Base-by-base conservation (phyloP, 2,329 filamentous ascomycete genomes). In the Monosporascus sp. region DNA sequence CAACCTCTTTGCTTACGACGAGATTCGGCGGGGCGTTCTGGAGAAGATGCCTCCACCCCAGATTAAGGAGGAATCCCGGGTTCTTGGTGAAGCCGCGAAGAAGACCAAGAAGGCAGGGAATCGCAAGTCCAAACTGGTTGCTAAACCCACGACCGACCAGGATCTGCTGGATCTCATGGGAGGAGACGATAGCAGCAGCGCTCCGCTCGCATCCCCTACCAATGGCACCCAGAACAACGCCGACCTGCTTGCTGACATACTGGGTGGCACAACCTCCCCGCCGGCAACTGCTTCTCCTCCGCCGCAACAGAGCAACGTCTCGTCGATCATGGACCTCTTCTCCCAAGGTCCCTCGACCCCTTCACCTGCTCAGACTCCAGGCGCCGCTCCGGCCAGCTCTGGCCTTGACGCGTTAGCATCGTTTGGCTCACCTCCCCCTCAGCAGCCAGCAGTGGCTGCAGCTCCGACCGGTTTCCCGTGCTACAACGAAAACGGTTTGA, bases 41-140 rank as follows among this genome's bases (percentile, higher is more conserved):
- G 94, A 99, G 73, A 95, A 94, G 70, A 99, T 99, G 95, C 94
- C 94, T 7, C 84, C 94, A 2, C 94, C 94, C 8, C 93, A 97
- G 70, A 97, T 99, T 65, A 91, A 93, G 60, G 94, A 99, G 69
- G 91, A 96, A 69, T 93, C 94, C 51, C 82, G 93, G 55, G 92
- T 97, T 3, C 78, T 99, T 18, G 92, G 92, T 44, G 88, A 93
- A 64, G 86, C 91, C 1, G 78, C 84, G 1, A 86, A 85, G 70
- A 82, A 87, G 63, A 78, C 80, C 58, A 86, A 82, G 69, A 85
- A 86, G 65, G 77, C 82, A 48, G 79, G 84, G 55, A 90, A 88
- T 68, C 84, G 91, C 62, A 89, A 86, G 68, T 84, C 86, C 54
- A 92, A 87, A 72, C 66, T 69, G 51, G 80, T 85, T 28, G 79